Conservation (phyloP, 208 protist genomes). For the Crithidia acanthocephali region DNA sequence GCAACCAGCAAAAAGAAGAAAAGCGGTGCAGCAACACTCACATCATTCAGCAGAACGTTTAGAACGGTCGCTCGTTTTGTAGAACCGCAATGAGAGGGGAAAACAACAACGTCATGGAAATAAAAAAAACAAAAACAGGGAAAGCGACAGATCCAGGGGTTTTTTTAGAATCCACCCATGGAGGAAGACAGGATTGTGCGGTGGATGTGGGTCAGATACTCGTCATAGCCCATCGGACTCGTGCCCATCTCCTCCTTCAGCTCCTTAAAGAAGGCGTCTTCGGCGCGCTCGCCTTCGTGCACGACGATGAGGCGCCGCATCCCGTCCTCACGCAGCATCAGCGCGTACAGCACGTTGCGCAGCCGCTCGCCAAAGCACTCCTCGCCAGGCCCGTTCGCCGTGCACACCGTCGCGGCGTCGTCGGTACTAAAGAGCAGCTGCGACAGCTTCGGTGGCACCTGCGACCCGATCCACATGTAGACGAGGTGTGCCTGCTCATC, state of each 20-base stretch:
- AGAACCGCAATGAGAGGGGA: too few species aligned
- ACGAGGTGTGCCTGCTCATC: constrained; percentile 83
- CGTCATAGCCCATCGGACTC: constrained; percentile 60
- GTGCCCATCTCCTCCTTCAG: constrained; percentile 74
- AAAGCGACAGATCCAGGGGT: too few species aligned
- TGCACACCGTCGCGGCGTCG: constrained; percentile 57
- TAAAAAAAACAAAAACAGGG: too few species aligned
- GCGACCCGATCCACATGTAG: constrained; percentile 87
- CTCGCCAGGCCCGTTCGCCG: constrained; percentile 46
- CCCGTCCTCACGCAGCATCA: constrained; percentile 73
- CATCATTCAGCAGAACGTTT: too few species aligned
- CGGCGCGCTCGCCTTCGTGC: constrained; percentile 71
- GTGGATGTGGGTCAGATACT: constrained; percentile 75
- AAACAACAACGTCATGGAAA: constrained; percentile 16
- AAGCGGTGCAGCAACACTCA: too few species aligned
- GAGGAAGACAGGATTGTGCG: constrained; percentile 41
- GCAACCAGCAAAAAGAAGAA: too few species aligned
- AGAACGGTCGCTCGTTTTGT: too few species aligned
- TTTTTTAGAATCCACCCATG: background rate
- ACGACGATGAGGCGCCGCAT: constrained; percentile 83
- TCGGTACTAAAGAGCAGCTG: constrained; percentile 61
- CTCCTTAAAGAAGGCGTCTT: constrained; percentile 85
- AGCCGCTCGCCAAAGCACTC: constrained; percentile 75
- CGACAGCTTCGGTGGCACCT: constrained; percentile 52
- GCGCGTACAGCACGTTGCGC: constrained; percentile 69